A percentile compares a stretch with the other conserved stretches of the same genome.
Evolutionary conservation across 768 basidiomycete species (phyloP).

Genomic region (Auricularia heimuer): DNA sequence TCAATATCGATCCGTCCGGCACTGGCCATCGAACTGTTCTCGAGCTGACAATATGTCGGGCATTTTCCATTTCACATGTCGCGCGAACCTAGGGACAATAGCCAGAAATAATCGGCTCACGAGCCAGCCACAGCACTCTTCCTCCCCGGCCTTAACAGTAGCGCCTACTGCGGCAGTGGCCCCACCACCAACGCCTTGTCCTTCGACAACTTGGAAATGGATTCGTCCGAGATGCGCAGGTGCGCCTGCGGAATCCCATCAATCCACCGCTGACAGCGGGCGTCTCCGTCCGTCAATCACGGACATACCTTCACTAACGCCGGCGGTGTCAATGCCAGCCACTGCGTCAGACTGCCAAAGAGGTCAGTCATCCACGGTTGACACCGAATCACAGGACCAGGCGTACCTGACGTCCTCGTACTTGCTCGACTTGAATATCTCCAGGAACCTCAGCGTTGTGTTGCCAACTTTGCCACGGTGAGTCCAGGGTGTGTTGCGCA

Average conservation of each 20-base stretch:
- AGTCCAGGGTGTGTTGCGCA: no score
- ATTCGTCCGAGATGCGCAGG: conserved; percentile 42
- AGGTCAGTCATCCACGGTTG: conserved; percentile 13
- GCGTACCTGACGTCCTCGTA: conserved; percentile 2
- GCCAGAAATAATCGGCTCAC: not conserved
- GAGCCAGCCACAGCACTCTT: not conserved
- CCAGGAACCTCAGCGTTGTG: conserved; percentile 45
- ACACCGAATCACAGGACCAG: conserved; percentile 10
- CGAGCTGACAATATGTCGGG: not conserved
- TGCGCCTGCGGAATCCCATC: conserved; percentile 26
- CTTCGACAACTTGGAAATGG: conserved; percentile 39
- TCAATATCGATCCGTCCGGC: not conserved
- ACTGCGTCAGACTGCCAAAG: conserved; percentile 40
- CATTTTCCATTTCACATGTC: not conserved
- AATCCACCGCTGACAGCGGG: not conserved
- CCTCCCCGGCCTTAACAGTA: not conserved
- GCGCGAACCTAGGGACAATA: not conserved
- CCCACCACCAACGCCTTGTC: conserved; percentile 43
- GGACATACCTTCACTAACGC: conserved; percentile 36
- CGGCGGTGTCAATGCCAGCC: conserved; percentile 53
- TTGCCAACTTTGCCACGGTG: conserved; percentile 27
- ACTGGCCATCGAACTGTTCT: not conserved
- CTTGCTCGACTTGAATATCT: conserved; percentile 50
- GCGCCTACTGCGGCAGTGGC: not conserved
- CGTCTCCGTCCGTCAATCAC: not conserved